Base-by-base conservation (phyloP, 179 eudicot species). In the Nepenthes alata region DNA sequence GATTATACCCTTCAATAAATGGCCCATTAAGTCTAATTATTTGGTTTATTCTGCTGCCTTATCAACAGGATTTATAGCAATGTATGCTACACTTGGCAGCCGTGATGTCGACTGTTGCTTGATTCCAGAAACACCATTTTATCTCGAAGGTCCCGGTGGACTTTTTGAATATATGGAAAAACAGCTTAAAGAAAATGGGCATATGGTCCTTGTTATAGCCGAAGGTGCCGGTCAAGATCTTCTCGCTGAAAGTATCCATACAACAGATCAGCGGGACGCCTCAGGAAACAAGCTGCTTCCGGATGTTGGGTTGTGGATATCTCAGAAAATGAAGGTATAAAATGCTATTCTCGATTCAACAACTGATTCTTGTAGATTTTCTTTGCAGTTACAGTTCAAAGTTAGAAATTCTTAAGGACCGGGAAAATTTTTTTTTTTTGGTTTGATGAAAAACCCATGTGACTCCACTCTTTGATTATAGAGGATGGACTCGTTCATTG, bases 151-250 rank as follows among this genome's bases (percentile, higher is more conserved):
- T 59, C 71, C 76, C 37, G 97, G 97, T 61, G 97, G 97, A 47
- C 89, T 90, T 58, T 90, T 69, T 77, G 89, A 90, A 72, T 90
- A 75, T 67, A 69, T 87, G 67, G 88, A 83, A 70, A 76, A 80
- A 65, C 73, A 82, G 79, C 86, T 90, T 16, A 90, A 81, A 77
- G 93, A 87, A 75, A 87, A 83, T 61, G 79, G 95, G 53, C 97
- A 90, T 69, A 70, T 87, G 65, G 87, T 90, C 55, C 78, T 90
- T 75, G 97, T 90, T 52, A 67, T 90, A 67, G 97, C 97, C 45
- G 95, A 90, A 83, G 97, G 97, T 62, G 97, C 95, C 8, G 97
- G 97, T 44, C 89, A 87, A 65, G 87, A 85, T 13, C 84, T 75
- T 70, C 74, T 83, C 73, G 76, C 87, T 25, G 81, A 85, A 77